Base-by-base conservation (phyloP, 2,329 filamentous ascomycete genomes). In the Calonectria pseudoreteaudii region DNA sequence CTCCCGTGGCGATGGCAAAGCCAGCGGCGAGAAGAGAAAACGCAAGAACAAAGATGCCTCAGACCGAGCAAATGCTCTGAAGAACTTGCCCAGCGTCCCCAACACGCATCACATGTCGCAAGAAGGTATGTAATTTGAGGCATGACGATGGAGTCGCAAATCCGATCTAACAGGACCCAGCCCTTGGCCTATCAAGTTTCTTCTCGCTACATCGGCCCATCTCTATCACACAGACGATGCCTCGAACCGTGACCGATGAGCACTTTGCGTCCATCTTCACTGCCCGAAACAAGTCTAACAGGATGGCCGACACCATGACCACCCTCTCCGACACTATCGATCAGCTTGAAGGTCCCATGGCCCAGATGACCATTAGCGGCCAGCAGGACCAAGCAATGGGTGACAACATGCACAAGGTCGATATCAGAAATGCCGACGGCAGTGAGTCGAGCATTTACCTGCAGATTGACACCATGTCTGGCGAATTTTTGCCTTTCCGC, bases 151-250 rank as follows among this genome's bases (percentile, higher is more conserved):
- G 16, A 8, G n/a, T 23, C 28, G 23, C 34, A 20, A 68, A 52
- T 64, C 11, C 50, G 68, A 78, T 67, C 78, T 79, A 66, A 81
- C 72, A 64, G 28, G 18, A 34, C 76, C 7, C 78, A 98, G 97
- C 97, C 82, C 90, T 98, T 74, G 93, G 94, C 76, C 89, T 98
- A 58, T 97, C 96, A 10, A 94, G 94, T 74, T 98, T 99, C 89
- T 98, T 98, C 88, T 97, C 96, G 76, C 93, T 98, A 78, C 95
- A 99, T 86, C 93, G 97, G 75, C 97, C 97, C 58, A 96, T 99
- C 81, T 98, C 95, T 70, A 92, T 98, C 77, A 95, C 93, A 65
- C 93, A 93, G 80, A 93, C 93, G 78, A 93, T 98, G 82, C 97
- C 94, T 70, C 92, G 91, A 79, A 88, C 90, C 26, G 90, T 95